Conservation (phyloP, 2,329 filamentous ascomycete species). For the Fusarium incarnatum region DNA sequence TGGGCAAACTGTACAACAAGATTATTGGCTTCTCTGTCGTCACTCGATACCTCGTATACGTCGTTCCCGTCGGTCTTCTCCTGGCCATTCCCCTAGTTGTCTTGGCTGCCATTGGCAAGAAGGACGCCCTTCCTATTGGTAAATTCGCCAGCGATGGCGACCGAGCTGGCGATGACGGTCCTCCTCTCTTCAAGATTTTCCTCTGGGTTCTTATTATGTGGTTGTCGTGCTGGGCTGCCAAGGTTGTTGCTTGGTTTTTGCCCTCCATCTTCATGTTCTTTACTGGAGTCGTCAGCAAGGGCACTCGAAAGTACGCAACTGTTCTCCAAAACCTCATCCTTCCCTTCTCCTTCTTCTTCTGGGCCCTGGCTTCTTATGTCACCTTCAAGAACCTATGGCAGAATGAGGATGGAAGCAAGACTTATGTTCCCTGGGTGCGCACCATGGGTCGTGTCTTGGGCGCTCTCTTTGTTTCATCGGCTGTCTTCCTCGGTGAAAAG, state of each 20-base stretch:
- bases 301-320: constrained; percentile 76
- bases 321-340: constrained; percentile 74
- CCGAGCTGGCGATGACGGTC: constrained; percentile 49
- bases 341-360: constrained; percentile 75
- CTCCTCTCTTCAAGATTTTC: constrained; percentile 70
- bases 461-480: constrained; percentile 74
- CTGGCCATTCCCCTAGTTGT: constrained; percentile 72
- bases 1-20: constrained; percentile 74
- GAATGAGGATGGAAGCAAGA: constrained; percentile 48
- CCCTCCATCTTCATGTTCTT: constrained; percentile 75
- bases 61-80: constrained; percentile 71
- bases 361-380: constrained; percentile 71
- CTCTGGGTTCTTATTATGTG: constrained; percentile 77
- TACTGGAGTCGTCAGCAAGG: constrained; percentile 75
- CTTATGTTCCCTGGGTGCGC: constrained; percentile 64
- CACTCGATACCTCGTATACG: constrained; percentile 75
- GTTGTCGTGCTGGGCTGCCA: constrained; percentile 74
- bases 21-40: constrained; percentile 72
- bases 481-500: constrained; percentile 81
- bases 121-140: constrained; percentile 37
- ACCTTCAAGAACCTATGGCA: constrained; percentile 68
- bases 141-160: constrained; percentile 7
- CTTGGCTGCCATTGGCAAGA: constrained; percentile 57
- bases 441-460: constrained; percentile 73
- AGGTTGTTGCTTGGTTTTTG: constrained; percentile 70